These are phyloP conservation scores for Berberis thunbergii DNA, from an alignment of 164 flowering plant species.

Conservation along the genomic window DNA sequence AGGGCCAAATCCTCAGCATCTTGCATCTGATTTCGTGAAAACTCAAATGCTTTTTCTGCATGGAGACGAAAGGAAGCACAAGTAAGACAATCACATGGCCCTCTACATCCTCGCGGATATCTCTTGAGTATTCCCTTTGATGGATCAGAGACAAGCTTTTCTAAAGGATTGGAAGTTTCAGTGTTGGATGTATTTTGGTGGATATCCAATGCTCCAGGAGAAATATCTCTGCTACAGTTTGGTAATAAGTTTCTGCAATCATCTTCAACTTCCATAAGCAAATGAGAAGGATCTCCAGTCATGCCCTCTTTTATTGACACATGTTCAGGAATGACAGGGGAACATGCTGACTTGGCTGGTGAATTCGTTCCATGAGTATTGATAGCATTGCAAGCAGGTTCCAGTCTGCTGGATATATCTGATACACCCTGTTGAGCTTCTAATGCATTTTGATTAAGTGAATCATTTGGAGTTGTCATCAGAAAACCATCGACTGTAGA, in stretches of 20 bases:
- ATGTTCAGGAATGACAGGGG: slow-evolving; percentile 5
- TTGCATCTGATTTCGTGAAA: slow-evolving; percentile 61
- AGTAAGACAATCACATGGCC: slow-evolving; percentile 45
- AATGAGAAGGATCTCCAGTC: slow-evolving; percentile 1
- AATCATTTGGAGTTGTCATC: background rate
- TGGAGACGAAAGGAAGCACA: slow-evolving; percentile 63
- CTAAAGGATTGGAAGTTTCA: slow-evolving; percentile 7
- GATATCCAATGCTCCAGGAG: slow-evolving; percentile 6
- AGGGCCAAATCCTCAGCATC: slow-evolving; percentile 56
- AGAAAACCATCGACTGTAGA: slow-evolving; percentile 1
- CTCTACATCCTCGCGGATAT: slow-evolving; percentile 52
- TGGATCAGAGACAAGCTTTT: slow-evolving; percentile 11
- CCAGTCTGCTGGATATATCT: background rate
- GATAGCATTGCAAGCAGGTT: slow-evolving; percentile 2
- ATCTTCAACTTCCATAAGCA: slow-evolving; percentile 4
- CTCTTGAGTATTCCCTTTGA: slow-evolving; percentile 52
- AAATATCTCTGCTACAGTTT: background rate
- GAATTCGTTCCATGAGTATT: slow-evolving; percentile 4
- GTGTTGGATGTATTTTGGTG: slow-evolving; percentile 6
- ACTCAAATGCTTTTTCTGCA: slow-evolving; percentile 67
- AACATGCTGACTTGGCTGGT: background rate
- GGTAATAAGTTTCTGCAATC: background rate
- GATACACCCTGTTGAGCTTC: slow-evolving; percentile 1
- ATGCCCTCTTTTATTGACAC: slow-evolving; percentile 5
- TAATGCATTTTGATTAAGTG: slow-evolving; percentile 4